Evolutionary conservation across 192 early-diverging fungal species (phyloP).

Genomic region (Physocladia obscura): DNA sequence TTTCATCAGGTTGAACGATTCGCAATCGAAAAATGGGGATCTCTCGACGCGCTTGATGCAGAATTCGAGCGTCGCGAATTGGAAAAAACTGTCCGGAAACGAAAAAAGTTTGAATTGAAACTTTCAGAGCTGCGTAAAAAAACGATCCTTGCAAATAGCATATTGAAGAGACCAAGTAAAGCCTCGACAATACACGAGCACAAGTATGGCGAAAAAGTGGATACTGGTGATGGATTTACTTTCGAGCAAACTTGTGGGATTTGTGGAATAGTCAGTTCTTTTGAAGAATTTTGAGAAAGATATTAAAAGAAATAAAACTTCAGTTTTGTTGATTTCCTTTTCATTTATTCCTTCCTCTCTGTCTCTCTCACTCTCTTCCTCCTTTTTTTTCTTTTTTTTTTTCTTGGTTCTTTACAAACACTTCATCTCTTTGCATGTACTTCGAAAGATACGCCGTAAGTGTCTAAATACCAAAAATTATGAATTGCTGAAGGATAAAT

Average conservation of each 20-base stretch:
- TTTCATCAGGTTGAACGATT: slow-evolving; percentile 78
- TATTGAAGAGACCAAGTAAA: slow-evolving; percentile 66
- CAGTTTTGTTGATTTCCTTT: too few species aligned
- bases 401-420: too few species aligned
- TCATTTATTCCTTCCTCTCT: too few species aligned
- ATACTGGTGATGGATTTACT: not conserved
- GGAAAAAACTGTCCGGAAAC: slow-evolving; percentile 79
- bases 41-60: slow-evolving; percentile 76
- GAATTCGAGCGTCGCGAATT: slow-evolving; percentile 80
- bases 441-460: too few species aligned
- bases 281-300: slow-evolving; percentile 19
- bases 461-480: too few species aligned
- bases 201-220: slow-evolving; percentile 57
- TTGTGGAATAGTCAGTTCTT: slow-evolving; percentile 5
- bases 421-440: too few species aligned
- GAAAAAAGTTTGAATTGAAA: slow-evolving; percentile 79
- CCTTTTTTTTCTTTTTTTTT: too few species aligned
- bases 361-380: too few species aligned
- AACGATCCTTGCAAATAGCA: slow-evolving; percentile 68
- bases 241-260: slow-evolving; percentile 20
- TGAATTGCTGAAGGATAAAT: too few species aligned
- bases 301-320: too few species aligned
- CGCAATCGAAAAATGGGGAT: slow-evolving; percentile 92
- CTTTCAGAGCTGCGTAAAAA: slow-evolving; percentile 75
- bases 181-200: slow-evolving; percentile 74